These are phyloP conservation scores for Pyrrhoderma lamaoense DNA, from an alignment of 1,284 basidiomycete species.

Conservation along the genomic window DNA sequence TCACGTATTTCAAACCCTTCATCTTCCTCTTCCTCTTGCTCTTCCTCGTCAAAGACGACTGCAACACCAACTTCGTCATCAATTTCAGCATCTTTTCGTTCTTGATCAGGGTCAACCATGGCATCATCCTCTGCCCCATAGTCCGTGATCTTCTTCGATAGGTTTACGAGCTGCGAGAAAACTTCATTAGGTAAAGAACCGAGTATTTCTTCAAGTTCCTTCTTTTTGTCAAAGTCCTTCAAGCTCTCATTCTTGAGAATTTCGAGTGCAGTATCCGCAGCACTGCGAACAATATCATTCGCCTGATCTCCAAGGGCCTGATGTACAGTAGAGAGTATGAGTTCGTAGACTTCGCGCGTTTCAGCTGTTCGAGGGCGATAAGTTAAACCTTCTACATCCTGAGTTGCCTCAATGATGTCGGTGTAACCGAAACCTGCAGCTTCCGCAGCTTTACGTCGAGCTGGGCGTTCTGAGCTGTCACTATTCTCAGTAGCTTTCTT, in stretches of 20 bases:
- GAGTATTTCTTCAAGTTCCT: conserved; percentile 82
- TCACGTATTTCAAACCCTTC: conserved; percentile 78
- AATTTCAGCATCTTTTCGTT: conserved; percentile 73
- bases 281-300: conserved; percentile 91
- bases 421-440: conserved; percentile 66
- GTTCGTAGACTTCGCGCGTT: conserved; percentile 91
- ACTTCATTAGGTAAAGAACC: conserved; percentile 64
- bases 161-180: conserved; percentile 81
- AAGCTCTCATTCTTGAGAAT: conserved; percentile 83
- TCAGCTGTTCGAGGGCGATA: conserved; percentile 93
- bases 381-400: conserved; percentile 87
- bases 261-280: conserved; percentile 88
- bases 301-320: conserved; percentile 87
- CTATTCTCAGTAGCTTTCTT: conserved; percentile 61
- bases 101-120: conserved; percentile 66
- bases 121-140: conserved; percentile 85
- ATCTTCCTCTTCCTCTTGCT: conserved; percentile 84
- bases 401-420: conserved; percentile 89
- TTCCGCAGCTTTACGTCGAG: conserved; percentile 48
- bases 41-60: conserved; percentile 95
- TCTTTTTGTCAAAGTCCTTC: conserved; percentile 98
- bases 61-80: conserved; percentile 94
- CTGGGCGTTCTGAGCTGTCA: conserved; percentile 50
- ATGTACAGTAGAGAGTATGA: conserved; percentile 83
- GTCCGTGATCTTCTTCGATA: conserved; percentile 96